A percentile compares a stretch with the other conserved stretches of the same genome.
Conservation (phyloP, 441 rosid genomes). For the Adansonia gregorii region DNA sequence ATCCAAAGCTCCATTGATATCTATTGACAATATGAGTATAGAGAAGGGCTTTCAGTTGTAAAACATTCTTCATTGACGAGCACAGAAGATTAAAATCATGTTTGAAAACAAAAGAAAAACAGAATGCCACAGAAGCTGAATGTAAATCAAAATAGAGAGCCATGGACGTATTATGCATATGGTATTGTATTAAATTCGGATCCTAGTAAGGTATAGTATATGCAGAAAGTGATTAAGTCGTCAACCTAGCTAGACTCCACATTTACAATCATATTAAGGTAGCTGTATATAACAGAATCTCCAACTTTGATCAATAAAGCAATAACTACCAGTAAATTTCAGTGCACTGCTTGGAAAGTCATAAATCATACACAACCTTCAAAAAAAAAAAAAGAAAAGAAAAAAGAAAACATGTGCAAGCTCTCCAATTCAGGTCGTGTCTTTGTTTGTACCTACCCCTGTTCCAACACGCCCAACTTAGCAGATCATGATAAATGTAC, state of each 20-base stretch:
- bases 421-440: slow-evolving; percentile 24
- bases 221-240: neutral
- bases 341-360: neutral
- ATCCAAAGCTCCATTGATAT: neutral
- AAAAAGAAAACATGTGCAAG: slow-evolving; percentile 12
- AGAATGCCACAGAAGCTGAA: neutral
- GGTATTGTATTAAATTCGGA: neutral
- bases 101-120: neutral
- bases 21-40: neutral
- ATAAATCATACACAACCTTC: slow-evolving; percentile 24
- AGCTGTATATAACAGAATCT: neutral
- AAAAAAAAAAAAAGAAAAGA: neutral
- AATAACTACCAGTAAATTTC: neutral
- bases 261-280: neutral
- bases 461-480: slow-evolving; percentile 25
- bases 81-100: slow-evolving; percentile 8
- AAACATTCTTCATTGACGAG: slow-evolving; percentile 7
- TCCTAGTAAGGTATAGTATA: neutral
- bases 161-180: neutral
- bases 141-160: neutral
- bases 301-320: neutral
- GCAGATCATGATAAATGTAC: slow-evolving; percentile 14
- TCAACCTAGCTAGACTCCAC: neutral
- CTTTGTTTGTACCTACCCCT: slow-evolving; percentile 23
- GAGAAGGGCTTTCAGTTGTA: slow-evolving; percentile 4